These are phyloP conservation scores for Arthroderma sp. DNA, from an alignment of 2,329 filamentous ascomycete genomes.

Conservation along the genomic window DNA sequence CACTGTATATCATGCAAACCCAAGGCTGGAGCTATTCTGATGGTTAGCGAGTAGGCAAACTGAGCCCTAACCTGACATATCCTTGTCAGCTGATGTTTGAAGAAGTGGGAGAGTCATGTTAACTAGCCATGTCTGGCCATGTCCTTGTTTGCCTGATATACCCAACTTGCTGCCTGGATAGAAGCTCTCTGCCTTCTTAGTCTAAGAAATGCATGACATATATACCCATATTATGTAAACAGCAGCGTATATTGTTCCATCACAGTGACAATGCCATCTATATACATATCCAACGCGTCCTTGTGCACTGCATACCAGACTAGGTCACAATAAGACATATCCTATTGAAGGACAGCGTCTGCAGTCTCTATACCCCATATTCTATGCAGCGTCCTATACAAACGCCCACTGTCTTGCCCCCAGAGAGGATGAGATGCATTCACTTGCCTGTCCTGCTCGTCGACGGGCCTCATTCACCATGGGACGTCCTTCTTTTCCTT, in stretches of 20 bases:
- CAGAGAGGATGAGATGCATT: neutral
- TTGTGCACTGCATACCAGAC: neutral
- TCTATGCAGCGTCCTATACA: neutral
- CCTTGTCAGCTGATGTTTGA: no score
- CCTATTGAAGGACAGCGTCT: no score
- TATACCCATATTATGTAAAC: neutral
- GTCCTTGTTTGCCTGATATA: neutral
- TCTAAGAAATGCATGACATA: neutral
- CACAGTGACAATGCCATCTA: neutral
- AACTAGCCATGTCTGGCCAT: neutral
- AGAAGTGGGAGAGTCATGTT: no score
- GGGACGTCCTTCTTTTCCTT: no score
- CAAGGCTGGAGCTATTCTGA: no score
- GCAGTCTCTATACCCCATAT: neutral
- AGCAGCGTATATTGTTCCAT: neutral
- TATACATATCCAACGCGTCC: neutral
- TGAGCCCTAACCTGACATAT: no score
- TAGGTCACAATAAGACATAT: no score
- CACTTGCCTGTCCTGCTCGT: neutral
- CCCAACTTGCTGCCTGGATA: neutral
- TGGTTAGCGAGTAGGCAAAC: no score
- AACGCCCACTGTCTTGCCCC: neutral
- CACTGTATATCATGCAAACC: no score
- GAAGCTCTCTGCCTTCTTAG: neutral
- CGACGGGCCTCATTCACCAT: neutral